These are phyloP conservation scores for Aspergillus affinis DNA, from an alignment of 495 filamentous ascomycete species.

Conservation along the genomic window DNA sequence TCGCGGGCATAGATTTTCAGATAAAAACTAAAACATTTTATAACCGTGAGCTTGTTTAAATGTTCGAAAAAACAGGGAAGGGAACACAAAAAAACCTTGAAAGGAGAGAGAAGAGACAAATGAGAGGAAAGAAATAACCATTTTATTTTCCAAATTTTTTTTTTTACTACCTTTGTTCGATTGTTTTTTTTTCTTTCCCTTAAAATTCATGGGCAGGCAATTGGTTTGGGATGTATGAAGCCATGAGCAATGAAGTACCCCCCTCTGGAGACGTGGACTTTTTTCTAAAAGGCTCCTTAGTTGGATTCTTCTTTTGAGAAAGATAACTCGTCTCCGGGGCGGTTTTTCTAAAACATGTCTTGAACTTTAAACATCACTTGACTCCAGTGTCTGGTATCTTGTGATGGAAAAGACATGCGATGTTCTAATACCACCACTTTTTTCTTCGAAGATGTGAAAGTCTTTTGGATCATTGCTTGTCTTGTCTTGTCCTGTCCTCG, in stretches of 20 bases:
- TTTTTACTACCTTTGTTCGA: neutral
- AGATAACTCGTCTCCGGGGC: neutral
- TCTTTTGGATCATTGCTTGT: conserved; percentile 18
- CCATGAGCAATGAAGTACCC: conserved; percentile 50
- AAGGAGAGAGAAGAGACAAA: conserved; percentile 1
- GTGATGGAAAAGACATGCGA: conserved; percentile 33
- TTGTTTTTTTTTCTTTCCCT: conserved; percentile 14
- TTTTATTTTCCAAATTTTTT: conserved; percentile 24
- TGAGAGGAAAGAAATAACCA: conserved; percentile 17
- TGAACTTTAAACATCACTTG: conserved; percentile 27
- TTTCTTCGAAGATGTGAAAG: conserved; percentile 39
- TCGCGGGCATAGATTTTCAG: conserved; percentile 51
- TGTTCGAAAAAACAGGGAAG: conserved; percentile 23
- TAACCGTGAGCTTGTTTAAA: conserved; percentile 10
- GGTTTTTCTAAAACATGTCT: neutral
- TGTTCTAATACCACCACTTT: conserved; percentile 48
- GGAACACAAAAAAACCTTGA: conserved; percentile 16
- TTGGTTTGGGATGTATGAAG: conserved; percentile 50
- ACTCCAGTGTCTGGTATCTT: conserved; percentile 36
- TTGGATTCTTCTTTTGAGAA: neutral
- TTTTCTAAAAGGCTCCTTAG: conserved; percentile 36
- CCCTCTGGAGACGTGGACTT: conserved; percentile 25
- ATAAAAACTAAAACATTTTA: conserved; percentile 32
- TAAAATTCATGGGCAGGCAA: conserved; percentile 19
- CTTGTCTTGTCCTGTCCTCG: too few relatives aligned